Percentiles rank a stretch among this genome's conserved stretches.
Evolutionary conservation across 2,329 filamentous ascomycete genomes (phyloP).

Genomic region (Gnomoniopsis sp.): DNA sequence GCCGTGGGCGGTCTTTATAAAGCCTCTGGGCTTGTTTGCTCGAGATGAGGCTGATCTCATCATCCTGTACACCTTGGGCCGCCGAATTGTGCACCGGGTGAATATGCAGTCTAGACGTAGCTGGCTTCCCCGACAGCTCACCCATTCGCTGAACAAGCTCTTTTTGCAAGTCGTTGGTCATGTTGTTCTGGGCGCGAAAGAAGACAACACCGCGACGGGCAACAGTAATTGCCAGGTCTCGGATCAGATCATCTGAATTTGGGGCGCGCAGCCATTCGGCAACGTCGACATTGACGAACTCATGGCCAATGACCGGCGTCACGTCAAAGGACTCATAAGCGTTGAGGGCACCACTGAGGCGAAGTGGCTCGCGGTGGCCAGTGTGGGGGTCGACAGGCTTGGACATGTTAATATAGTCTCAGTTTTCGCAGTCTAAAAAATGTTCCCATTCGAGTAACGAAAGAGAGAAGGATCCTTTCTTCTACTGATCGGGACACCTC

Average conservation of each 20-base stretch:
- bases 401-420: no score
- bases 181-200: constrained; percentile 62
- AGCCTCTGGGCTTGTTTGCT: constrained; percentile 52
- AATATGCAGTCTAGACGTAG: constrained; percentile 54
- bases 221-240: constrained; percentile 62
- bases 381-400: no score
- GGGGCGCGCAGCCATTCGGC: constrained; percentile 51
- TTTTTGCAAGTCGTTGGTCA: constrained; percentile 64
- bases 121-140: constrained; percentile 54
- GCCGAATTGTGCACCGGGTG: constrained; percentile 57
- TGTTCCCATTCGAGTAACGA: no score
- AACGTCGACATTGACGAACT: constrained; percentile 36
- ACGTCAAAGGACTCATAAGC: constrained; percentile 29
- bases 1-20: background rate
- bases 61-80: constrained; percentile 47
- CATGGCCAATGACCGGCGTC: constrained; percentile 32
- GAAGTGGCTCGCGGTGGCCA: background rate
- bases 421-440: no score
- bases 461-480: no score
- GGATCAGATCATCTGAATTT: constrained; percentile 52
- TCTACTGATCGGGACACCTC: no score
- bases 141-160: constrained; percentile 59
- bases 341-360: constrained; percentile 21
- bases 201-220: constrained; percentile 68
- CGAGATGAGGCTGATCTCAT: constrained; percentile 62